Evolutionary conservation across 371 early-diverging fungal species (phyloP), one percentile per base, ranked within the genome.

Genomic region (Mortierella sp.): DNA sequence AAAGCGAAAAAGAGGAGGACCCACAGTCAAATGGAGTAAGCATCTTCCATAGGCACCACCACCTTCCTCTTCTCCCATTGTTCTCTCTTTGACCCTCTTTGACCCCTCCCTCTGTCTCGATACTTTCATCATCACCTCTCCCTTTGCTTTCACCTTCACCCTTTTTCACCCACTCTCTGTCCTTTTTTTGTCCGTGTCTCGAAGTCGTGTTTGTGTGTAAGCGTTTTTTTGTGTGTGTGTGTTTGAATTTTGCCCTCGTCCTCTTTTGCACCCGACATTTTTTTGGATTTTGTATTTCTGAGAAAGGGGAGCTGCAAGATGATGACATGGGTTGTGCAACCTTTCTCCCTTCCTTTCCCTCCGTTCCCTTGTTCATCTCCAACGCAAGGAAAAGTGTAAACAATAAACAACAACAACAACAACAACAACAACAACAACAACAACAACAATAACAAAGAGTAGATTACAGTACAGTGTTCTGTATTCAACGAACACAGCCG

Each of bases 291-390:
- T 41, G 41, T 41, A 4, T 32, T 29, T 56, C 12, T 27, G 27
- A 60, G 7, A 35, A 35, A 63, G 63, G 63, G 2, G 38, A 63
- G 16, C 63, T 63, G 63, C 63, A 63, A 35, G 63, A 63, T 63
- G 63, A 63, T 63, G 63, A 35, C 63, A 63, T 63, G 18, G 63
- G 6, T 63, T 35, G 63, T 63, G 63, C 63, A 32, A 63, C 63
- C 63, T 56, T 29, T 27, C 27, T 51, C 16, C 51, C 21, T 51
- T 51, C 48, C 48, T 46, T 46, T 46, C 46, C 24, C 51, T 51
- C 51, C 51, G 14, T 24, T 24, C 51, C 65, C 38, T 41, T 41
- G 18, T 24, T 63, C 65, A 63, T 38, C 43, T 24, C 41, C 32
- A 60, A 32, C 5, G 60, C 60, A 60, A 29, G 58, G 56, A 29